These are phyloP conservation scores for Lenzites betulinus DNA, from an alignment of 768 basidiomycete species.

Conservation along the genomic window DNA sequence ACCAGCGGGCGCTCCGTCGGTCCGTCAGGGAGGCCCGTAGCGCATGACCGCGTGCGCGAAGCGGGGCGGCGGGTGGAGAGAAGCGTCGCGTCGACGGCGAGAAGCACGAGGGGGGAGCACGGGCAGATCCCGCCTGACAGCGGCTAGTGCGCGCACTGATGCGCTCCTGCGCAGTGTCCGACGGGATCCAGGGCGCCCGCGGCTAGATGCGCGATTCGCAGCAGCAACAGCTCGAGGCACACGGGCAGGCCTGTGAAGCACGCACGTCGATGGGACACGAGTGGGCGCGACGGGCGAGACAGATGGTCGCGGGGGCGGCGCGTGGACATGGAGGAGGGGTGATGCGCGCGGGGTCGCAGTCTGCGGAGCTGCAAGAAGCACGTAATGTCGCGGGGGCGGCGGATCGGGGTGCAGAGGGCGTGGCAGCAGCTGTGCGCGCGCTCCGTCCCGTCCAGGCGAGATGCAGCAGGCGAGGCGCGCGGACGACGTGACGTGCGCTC, in stretches of 20 bases:
- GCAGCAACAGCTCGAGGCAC: too few relatives aligned
- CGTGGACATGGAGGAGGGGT: not conserved
- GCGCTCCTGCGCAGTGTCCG: too few relatives aligned
- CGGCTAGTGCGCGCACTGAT: too few relatives aligned
- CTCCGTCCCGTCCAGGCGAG: not conserved
- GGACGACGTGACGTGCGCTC: constrained; percentile 1
- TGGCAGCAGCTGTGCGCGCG: not conserved
- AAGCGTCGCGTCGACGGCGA: not conserved
- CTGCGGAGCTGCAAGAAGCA: not conserved
- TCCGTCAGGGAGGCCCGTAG: too few relatives aligned
- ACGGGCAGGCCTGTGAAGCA: too few relatives aligned
- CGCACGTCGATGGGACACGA: not conserved
- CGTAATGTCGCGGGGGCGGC: not conserved
- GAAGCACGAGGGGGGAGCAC: not conserved
- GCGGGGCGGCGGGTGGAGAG: not conserved
- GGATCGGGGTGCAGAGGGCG: not conserved
- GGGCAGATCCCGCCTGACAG: not conserved
- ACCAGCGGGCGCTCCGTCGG: too few relatives aligned
- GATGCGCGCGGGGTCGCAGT: not conserved
- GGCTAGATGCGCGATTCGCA: too few relatives aligned
- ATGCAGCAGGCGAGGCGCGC: not conserved
- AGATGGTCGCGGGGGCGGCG: not conserved
- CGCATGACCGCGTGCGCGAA: too few relatives aligned
- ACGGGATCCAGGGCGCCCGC: too few relatives aligned
- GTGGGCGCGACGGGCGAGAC: not conserved